Conservation (phyloP, 2,329 filamentous ascomycete genomes). For the Aspergillus felis region DNA sequence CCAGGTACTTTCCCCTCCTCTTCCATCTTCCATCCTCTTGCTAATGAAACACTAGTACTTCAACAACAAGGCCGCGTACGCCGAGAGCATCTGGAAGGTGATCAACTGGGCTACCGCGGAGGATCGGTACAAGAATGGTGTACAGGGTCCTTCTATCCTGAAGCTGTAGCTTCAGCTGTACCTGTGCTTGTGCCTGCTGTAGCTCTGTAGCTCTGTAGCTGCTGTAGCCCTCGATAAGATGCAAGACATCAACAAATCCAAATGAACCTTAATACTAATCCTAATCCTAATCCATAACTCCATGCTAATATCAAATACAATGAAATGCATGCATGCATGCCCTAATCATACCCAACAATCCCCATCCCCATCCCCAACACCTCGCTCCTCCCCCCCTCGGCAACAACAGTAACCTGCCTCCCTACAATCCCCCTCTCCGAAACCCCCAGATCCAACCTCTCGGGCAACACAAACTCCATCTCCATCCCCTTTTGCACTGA, state of each 20-base stretch:
- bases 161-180: constrained; percentile 21
- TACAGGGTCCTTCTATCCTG: constrained; percentile 18
- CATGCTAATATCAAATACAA: not conserved
- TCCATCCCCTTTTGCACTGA: constrained; percentile 1
- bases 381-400: constrained; percentile 16
- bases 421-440: constrained; percentile 34
- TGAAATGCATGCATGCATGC: not conserved
- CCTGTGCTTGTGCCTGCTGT: no score
- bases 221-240: constrained; percentile 1
- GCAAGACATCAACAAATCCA: not conserved
- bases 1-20: constrained; percentile 49
- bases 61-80: constrained; percentile 92
- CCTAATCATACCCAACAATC: constrained; percentile 33
- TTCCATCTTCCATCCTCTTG: not conserved
- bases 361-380: constrained; percentile 25
- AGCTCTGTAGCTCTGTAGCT: constrained; percentile 9
- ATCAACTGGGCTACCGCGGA: constrained; percentile 88
- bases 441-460: constrained; percentile 30
- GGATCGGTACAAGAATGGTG: constrained; percentile 52
- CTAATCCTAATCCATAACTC: not conserved
- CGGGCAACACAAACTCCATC: constrained; percentile 26
- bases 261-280: not conserved
- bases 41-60: constrained; percentile 60
- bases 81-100: constrained; percentile 84
- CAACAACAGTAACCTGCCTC: constrained; percentile 27